Evolutionary conservation across 2,329 filamentous ascomycete species (phyloP).

Genomic region (Ascochyta clinopodiicola): DNA sequence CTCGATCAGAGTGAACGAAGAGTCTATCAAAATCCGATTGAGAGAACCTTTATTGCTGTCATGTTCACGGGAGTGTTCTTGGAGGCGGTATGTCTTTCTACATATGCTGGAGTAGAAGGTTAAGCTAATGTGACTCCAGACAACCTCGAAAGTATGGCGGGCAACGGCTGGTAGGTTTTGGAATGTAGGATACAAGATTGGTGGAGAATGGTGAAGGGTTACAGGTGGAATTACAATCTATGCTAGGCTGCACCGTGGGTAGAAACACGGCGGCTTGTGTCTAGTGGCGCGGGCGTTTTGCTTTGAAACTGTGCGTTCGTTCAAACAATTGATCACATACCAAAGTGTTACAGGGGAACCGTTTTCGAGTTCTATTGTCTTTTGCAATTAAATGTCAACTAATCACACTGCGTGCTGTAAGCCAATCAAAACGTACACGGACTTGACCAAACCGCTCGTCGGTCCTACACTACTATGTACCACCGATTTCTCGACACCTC

Average conservation of each 20-base stretch:
- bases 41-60: conserved; percentile 56
- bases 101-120: background rate
- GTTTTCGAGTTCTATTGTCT: too few species aligned
- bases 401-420: background rate
- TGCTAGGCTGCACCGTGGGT: background rate
- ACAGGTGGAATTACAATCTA: too few species aligned
- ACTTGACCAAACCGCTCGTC: too few species aligned
- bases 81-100: conserved; percentile 49
- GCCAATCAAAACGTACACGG: background rate
- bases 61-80: conserved; percentile 59
- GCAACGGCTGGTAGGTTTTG: conserved; percentile 58
- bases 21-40: conserved; percentile 53
- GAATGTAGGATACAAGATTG: conserved; percentile 59
- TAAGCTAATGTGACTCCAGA: conserved; percentile 31
- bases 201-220: conserved; percentile 57
- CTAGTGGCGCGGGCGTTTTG: background rate
- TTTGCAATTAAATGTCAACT: background rate
- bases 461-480: too few species aligned
- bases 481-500: background rate
- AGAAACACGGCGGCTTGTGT: background rate
- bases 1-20: conserved; percentile 53
- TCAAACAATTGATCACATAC: background rate
- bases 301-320: too few species aligned
- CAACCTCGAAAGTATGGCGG: conserved; percentile 57
- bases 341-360: too few species aligned